A percentile compares a stretch with the other conserved stretches of the same genome.
These are phyloP conservation scores for Cordyceps militaris DNA, from an alignment of 2,329 filamentous ascomycete species.

Conservation along the genomic window DNA sequence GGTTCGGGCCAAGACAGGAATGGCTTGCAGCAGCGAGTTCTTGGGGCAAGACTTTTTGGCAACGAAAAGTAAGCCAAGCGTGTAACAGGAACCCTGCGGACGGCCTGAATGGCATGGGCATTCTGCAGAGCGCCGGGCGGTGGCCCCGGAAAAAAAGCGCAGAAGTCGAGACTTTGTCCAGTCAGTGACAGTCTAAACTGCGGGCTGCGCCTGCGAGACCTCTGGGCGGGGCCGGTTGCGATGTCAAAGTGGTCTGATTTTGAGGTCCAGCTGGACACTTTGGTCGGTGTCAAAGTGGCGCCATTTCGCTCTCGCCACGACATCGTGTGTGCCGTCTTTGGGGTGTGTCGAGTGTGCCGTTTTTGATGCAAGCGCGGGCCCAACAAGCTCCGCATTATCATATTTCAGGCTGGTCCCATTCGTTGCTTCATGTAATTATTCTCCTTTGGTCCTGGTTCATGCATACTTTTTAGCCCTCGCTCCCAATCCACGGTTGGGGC, in stretches of 20 bases:
- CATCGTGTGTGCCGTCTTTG: background rate
- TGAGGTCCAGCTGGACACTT: conserved; percentile 7
- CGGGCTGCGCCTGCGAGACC: background rate
- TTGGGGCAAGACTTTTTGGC: background rate
- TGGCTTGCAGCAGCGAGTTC: background rate
- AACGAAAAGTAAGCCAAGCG: conserved; percentile 1
- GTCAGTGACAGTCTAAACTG: background rate
- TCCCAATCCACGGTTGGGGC: background rate
- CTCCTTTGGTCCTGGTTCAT: conserved; percentile 3
- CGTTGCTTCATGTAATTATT: background rate
- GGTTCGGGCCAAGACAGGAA: conserved; percentile 9
- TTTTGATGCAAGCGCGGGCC: background rate
- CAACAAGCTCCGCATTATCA: conserved; percentile 3
- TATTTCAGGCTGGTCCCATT: background rate
- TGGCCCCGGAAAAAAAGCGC: background rate
- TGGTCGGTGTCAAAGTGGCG: conserved; percentile 10
- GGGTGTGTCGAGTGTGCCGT: background rate
- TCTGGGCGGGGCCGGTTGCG: background rate
- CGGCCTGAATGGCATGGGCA: background rate
- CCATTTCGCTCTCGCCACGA: conserved; percentile 1
- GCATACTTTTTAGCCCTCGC: background rate
- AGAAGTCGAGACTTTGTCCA: background rate
- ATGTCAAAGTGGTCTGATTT: conserved; percentile 15
- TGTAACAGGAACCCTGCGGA: background rate
- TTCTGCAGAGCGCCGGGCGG: background rate